Conservation (phyloP, 2,329 filamentous ascomycete genomes). For the Colletotrichum salicis region DNA sequence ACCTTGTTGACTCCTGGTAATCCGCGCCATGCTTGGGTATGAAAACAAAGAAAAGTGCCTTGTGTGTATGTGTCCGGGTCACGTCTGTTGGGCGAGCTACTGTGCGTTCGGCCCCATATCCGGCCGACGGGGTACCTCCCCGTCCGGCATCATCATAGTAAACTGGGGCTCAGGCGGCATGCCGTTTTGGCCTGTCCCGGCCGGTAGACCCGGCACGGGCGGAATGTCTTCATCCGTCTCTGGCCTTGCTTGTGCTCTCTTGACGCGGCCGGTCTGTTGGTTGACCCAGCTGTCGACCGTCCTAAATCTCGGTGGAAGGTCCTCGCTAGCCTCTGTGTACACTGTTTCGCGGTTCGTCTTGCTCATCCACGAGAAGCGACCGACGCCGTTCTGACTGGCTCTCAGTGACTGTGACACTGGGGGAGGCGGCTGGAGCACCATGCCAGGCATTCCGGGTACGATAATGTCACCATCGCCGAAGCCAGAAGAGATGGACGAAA, state of each 20-base stretch:
- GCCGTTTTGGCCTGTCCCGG: conserved; percentile 45
- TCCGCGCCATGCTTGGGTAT: conserved; percentile 32
- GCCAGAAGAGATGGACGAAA: conserved; percentile 72
- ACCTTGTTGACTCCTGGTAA: conserved; percentile 6
- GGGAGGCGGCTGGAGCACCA: conserved; percentile 29
- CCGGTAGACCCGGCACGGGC: conserved; percentile 50
- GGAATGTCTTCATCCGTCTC: conserved; percentile 47
- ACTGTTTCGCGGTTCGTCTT: conserved; percentile 58
- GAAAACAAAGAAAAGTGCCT: conserved; percentile 33
- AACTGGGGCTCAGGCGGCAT: conserved; percentile 59
- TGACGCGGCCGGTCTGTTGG: conserved; percentile 68
- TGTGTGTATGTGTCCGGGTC: conserved; percentile 4
- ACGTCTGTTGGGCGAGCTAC: conserved; percentile 9
- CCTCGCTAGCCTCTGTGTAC: conserved; percentile 64
- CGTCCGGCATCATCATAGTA: conserved; percentile 62
- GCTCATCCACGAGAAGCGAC: conserved; percentile 51
- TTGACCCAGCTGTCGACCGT: conserved; percentile 72
- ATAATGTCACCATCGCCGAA: conserved; percentile 72
- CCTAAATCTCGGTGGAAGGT: conserved; percentile 65
- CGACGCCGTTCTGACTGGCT: conserved; percentile 34
- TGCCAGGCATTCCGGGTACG: conserved; percentile 44
- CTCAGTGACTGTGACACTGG: conserved; percentile 25
- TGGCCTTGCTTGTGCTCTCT: conserved; percentile 55
- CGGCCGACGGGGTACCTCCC: conserved; percentile 56
- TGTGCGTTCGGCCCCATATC: conserved; percentile 38